Conservation (phyloP, 495 filamentous ascomycete genomes). For the Hypoxylon cercidicola region DNA sequence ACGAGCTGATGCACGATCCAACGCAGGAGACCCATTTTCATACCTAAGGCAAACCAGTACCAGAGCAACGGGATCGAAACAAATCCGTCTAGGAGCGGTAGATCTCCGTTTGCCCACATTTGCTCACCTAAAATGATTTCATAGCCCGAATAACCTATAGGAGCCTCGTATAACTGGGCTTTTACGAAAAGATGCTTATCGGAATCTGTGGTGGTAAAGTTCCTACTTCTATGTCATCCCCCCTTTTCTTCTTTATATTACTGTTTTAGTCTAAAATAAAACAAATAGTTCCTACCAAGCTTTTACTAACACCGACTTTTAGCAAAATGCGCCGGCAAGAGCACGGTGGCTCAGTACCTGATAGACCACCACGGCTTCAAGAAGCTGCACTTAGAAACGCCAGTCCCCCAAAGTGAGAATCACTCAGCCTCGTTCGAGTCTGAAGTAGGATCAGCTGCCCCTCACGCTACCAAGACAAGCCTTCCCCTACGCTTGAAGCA, state of each 20-base stretch:
- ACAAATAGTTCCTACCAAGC: slow-evolving; percentile 15
- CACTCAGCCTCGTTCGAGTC: slow-evolving; percentile 27
- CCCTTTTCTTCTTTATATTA: slow-evolving; percentile 24
- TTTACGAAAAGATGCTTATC: slow-evolving; percentile 76
- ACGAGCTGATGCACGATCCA: slow-evolving; percentile 5
- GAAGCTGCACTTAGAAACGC: slow-evolving; percentile 57
- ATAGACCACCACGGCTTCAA: slow-evolving; percentile 80
- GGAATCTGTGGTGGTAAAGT: slow-evolving; percentile 87
- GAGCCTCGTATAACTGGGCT: neutral
- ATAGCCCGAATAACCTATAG: no score
- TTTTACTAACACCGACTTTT: slow-evolving; percentile 37
- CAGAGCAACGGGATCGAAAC: no score
- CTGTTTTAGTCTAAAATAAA: neutral
- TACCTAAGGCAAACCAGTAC: no score
- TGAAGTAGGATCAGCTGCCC: slow-evolving; percentile 44
- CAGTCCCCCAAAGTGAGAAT: slow-evolving; percentile 1
- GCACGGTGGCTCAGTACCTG: slow-evolving; percentile 84
- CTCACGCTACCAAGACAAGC: slow-evolving; percentile 9
- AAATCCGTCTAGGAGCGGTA: neutral
- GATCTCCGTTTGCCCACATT: neutral
- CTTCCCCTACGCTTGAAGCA: slow-evolving; percentile 46
- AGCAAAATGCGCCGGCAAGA: slow-evolving; percentile 93
- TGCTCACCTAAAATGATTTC: no score
- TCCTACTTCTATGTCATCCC: no score
- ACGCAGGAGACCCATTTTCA: no score